phyloP scores from a whole-genome alignment of 1,139 yeast genomes.

The Suhomyces bokatorum region DNA sequence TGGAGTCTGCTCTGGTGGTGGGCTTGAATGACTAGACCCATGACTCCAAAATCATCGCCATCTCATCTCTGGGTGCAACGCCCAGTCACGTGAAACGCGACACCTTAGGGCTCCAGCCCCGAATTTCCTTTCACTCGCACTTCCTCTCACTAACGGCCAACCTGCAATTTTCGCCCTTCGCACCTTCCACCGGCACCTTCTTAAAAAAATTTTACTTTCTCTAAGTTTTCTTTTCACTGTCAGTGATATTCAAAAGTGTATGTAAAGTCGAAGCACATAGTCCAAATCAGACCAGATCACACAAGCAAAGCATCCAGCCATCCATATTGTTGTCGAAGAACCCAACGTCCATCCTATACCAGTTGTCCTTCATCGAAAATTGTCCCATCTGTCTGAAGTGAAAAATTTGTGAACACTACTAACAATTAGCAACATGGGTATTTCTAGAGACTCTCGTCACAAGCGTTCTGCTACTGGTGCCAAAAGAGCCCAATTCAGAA shows the following conservation, averaged over 20 bases:
- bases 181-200: slow-evolving; percentile 7
- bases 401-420: slow-evolving; percentile 21
- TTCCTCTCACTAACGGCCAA: slow-evolving; percentile 3
- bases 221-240: slow-evolving; percentile 15
- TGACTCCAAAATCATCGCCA: background rate
- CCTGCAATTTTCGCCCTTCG: slow-evolving; percentile 7
- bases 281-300: background rate
- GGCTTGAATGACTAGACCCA: too few relatives aligned
- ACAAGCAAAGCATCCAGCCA: background rate
- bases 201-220: slow-evolving; percentile 15
- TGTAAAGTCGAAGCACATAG: slow-evolving; percentile 10
- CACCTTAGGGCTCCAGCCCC: slow-evolving; percentile 16
- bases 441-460: slow-evolving; percentile 99
- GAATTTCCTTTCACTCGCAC: background rate
- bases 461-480: slow-evolving; percentile 99
- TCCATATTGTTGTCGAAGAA: background rate
- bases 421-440: slow-evolving; percentile 73
- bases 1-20: background rate
- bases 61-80: background rate
- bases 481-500: slow-evolving; percentile 99
- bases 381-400: background rate
- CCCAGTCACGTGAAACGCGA: background rate
- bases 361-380: background rate
- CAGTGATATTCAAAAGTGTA: slow-evolving; percentile 23
- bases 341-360: too few relatives aligned